Conservation (phyloP, 371 early-diverging fungal species). For the Rhizopus microsporus region DNA sequence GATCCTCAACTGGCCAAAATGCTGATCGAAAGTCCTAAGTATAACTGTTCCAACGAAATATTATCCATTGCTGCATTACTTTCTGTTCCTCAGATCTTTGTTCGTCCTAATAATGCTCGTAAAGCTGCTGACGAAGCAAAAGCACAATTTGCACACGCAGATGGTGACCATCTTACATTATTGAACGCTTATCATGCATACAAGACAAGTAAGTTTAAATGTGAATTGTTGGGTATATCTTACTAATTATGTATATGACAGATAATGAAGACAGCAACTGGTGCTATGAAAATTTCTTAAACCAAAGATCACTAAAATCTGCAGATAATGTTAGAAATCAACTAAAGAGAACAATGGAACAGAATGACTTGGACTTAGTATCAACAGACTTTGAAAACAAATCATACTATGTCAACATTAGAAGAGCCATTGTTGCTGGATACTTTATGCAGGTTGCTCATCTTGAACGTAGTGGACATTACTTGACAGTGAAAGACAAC, state of each 20-base stretch:
- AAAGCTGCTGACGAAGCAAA: slow-evolving; percentile 92
- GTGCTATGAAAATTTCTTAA: slow-evolving; percentile 93
- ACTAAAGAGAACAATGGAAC: slow-evolving; percentile 83
- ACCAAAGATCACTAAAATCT: slow-evolving; percentile 81
- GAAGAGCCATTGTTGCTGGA: slow-evolving; percentile 85
- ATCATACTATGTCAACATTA: slow-evolving; percentile 81
- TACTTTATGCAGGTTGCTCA: slow-evolving; percentile 99
- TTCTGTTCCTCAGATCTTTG: slow-evolving; percentile 87
- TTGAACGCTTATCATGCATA: slow-evolving; percentile 95
- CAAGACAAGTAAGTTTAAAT: slow-evolving; percentile 51
- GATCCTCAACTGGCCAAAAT: slow-evolving; percentile 89
- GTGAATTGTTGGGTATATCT: neutral
- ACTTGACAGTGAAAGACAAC: slow-evolving; percentile 95
- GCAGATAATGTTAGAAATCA: slow-evolving; percentile 94
- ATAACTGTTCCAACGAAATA: slow-evolving; percentile 90
- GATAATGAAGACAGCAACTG: slow-evolving; percentile 75
- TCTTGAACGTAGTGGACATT: slow-evolving; percentile 84
- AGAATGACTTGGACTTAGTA: slow-evolving; percentile 68
- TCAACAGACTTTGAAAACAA: slow-evolving; percentile 76
- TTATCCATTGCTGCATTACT: slow-evolving; percentile 92
- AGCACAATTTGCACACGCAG: slow-evolving; percentile 87
- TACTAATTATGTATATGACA: neutral
- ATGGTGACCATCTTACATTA: slow-evolving; percentile 91
- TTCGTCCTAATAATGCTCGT: slow-evolving; percentile 88
- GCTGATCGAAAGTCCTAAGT: slow-evolving; percentile 80